Base-by-base conservation (phyloP, 1,284 basidiomycete species). In the Puccinia coronata region DNA sequence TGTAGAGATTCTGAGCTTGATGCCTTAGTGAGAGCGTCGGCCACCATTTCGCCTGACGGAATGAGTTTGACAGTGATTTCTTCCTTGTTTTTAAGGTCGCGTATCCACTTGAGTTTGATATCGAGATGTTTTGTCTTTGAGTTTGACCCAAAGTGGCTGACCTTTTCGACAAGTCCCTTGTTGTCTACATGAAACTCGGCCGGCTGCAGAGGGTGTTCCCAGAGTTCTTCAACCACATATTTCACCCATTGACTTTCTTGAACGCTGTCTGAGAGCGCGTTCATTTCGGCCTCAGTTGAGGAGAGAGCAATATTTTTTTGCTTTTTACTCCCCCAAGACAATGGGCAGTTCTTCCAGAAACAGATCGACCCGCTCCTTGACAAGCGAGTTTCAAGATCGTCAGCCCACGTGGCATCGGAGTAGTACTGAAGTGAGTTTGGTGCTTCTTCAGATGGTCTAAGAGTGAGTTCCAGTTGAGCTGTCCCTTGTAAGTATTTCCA, bases 361-460 rank as follows among this genome's bases (percentile, higher is more conserved):
- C 34, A 36, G 16, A 65, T 12, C 12, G 61, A 65, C 1, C 61
- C 61, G 25, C 61, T 65, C 2, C 14, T 8, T 31, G 28, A 65
- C 2, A 65, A 18, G 2, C 61, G 3, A 16, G 5, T 36, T n/a
- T 65, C 61, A 2, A 39, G 61, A n/a, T 39, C 16, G 4, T 65
- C 39, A 1, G 61, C 61, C 61, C 61, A 65, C 11, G 61, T 65
- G 8, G 61, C 34, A 65, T 65, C 61, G 34, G 61, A 39, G 61
- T 20, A 65, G 34, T 39, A 65, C 6, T 63, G 4, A 5, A 63
- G n/a, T n/a, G n/a, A n/a, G 6, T 47, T 47, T 6, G 16, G 9
- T 8, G 43, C 43, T 8, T 47, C 16, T 8, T 6, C 16, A 47
- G 43, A 47, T 47, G 43, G 43, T 16, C 16, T 47, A 6, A 47